These are phyloP conservation scores for Phlebopus sp. DNA, from an alignment of 1,284 basidiomycete species.

Conservation along the genomic window DNA sequence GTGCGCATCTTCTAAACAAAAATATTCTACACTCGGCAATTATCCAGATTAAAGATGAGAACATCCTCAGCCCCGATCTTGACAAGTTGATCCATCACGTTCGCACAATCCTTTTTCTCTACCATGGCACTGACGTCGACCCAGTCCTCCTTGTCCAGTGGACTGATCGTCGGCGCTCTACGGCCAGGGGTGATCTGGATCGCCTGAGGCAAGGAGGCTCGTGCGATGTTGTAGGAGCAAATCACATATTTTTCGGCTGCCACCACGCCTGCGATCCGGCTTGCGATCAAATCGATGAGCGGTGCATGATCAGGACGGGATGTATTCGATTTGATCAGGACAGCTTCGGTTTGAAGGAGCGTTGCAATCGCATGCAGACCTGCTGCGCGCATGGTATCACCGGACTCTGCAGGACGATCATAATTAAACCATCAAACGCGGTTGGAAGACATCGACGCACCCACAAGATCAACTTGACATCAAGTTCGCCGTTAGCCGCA, in stretches of 20 bases:
- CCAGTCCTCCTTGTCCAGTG: slow-evolving; percentile 84
- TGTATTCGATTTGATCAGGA: slow-evolving; percentile 83
- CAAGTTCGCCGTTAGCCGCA: slow-evolving; percentile 11
- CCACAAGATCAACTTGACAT: slow-evolving; percentile 81
- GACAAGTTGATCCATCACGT: slow-evolving; percentile 89
- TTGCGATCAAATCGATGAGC: slow-evolving; percentile 81
- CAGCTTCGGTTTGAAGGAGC: slow-evolving; percentile 86
- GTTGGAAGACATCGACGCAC: slow-evolving; percentile 45
- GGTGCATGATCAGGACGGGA: slow-evolving; percentile 68
- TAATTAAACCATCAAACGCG: background rate
- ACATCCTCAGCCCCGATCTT: slow-evolving; percentile 87
- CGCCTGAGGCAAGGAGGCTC: slow-evolving; percentile 62
- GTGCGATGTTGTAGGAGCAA: slow-evolving; percentile 88
- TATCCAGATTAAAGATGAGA: slow-evolving; percentile 86
- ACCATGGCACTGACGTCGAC: slow-evolving; percentile 94
- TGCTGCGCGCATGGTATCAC: slow-evolving; percentile 99
- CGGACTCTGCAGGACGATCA: slow-evolving; percentile 69
- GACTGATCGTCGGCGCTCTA: slow-evolving; percentile 86
- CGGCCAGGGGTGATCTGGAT: slow-evolving; percentile 84
- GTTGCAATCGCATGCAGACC: slow-evolving; percentile 93
- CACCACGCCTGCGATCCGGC: slow-evolving; percentile 89
- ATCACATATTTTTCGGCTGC: slow-evolving; percentile 88
- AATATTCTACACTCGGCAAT: slow-evolving; percentile 72
- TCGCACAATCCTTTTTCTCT: slow-evolving; percentile 78
- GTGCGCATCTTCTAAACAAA: background rate